These are phyloP conservation scores for Plantago coronopus DNA, from an alignment of 305 asterid species.

Conservation along the genomic window DNA sequence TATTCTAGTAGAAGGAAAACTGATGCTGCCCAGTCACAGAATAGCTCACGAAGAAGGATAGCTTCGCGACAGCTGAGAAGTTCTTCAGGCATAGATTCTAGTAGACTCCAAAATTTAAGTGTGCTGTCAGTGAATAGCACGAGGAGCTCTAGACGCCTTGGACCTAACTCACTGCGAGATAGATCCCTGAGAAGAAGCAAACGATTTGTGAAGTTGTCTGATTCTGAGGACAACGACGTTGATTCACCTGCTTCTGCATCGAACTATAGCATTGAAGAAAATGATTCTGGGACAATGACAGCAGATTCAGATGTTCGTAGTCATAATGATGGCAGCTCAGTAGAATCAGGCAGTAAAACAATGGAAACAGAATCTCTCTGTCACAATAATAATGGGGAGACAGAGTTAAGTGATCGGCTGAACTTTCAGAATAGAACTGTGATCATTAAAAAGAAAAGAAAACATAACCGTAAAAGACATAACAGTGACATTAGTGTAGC, in stretches of 20 bases:
- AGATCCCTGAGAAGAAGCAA: slow-evolving; percentile 59
- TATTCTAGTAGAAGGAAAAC: slow-evolving; percentile 47
- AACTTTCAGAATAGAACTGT: slow-evolving; percentile 55
- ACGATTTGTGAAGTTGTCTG: slow-evolving; percentile 54
- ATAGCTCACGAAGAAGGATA: slow-evolving; percentile 42
- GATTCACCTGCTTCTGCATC: slow-evolving; percentile 52
- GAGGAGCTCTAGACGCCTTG: slow-evolving; percentile 36
- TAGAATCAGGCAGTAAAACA: slow-evolving; percentile 50
- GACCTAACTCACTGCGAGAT: slow-evolving; percentile 34
- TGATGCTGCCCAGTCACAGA: slow-evolving; percentile 38
- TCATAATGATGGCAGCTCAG: slow-evolving; percentile 52
- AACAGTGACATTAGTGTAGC: slow-evolving; percentile 39
- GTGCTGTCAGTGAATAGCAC: slow-evolving; percentile 31
- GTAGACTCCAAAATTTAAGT: slow-evolving; percentile 31
- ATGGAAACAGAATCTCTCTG: slow-evolving; percentile 32
- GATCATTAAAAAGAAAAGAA: slow-evolving; percentile 71
- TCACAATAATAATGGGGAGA: slow-evolving; percentile 44
- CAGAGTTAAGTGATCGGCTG: slow-evolving; percentile 53
- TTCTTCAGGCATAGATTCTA: slow-evolving; percentile 44
- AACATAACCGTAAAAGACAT: slow-evolving; percentile 60
- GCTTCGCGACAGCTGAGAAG: slow-evolving; percentile 59
- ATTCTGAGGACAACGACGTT: slow-evolving; percentile 43
- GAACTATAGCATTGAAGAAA: slow-evolving; percentile 56
- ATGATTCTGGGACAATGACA: slow-evolving; percentile 60
- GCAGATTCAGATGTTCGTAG: slow-evolving; percentile 61